These are phyloP conservation scores for Sungouiella blattae DNA, from an alignment of 805 yeast genomes.

Conservation along the genomic window DNA sequence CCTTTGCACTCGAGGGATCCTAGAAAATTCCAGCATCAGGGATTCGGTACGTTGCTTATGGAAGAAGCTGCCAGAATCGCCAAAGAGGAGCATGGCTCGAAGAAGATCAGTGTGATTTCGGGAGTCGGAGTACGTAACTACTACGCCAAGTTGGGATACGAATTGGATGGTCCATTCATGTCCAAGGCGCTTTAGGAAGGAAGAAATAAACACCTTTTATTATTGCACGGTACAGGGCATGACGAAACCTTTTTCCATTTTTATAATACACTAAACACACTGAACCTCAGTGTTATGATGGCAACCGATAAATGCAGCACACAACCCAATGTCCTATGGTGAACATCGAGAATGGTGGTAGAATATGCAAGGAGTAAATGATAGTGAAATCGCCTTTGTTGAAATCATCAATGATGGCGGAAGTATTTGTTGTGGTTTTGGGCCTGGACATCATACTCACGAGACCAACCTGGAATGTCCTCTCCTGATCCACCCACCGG, in stretches of 20 bases:
- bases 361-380: too few species aligned
- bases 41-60: constrained; percentile 95
- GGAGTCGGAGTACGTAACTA: constrained; percentile 98
- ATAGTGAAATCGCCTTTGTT: too few species aligned
- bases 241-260: too few species aligned
- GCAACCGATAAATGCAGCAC: too few species aligned
- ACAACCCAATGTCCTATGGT: too few species aligned
- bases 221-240: too few species aligned
- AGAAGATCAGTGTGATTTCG: constrained; percentile 87
- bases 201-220: too few species aligned
- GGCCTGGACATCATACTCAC: constrained; percentile 42
- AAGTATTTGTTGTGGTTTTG: constrained; percentile 9
- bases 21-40: constrained; percentile 97
- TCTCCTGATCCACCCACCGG: constrained; percentile 76
- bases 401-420: constrained; percentile 11
- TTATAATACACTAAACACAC: too few species aligned
- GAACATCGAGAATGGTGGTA: too few species aligned
- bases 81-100: constrained; percentile 88
- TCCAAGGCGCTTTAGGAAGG: constrained; percentile 47
- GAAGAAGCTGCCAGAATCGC: constrained; percentile 98
- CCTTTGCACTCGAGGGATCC: constrained; percentile 97
- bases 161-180: constrained; percentile 95
- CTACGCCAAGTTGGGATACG: constrained; percentile 88
- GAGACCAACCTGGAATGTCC: constrained; percentile 89
- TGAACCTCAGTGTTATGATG: too few species aligned